Conservation (phyloP, 164 flowering plant genomes). For the Sedum album region DNA sequence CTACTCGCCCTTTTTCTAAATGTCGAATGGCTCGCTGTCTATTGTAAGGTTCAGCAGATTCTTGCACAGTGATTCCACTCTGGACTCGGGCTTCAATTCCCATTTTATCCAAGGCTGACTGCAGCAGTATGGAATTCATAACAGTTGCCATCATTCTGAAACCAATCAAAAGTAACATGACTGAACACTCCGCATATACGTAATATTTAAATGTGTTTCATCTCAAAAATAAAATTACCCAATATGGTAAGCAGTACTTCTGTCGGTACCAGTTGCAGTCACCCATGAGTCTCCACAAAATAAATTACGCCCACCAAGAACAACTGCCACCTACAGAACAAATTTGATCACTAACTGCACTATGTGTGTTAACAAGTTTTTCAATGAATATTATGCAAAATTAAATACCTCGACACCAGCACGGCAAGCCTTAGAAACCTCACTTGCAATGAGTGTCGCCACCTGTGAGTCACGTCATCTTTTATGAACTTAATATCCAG, state of each 20-base stretch:
- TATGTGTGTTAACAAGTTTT: neutral
- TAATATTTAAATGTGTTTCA: neutral
- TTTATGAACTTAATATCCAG: constrained; percentile 6
- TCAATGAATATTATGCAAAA: neutral
- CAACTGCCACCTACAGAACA: constrained; percentile 68
- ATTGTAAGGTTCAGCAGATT: constrained; percentile 76
- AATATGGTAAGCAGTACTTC: constrained; percentile 78
- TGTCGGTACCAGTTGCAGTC: constrained; percentile 67
- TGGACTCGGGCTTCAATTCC: constrained; percentile 84
- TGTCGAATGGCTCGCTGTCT: constrained; percentile 79
- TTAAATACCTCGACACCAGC: constrained; percentile 73
- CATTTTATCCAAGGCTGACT: constrained; percentile 74
- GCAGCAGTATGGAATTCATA: constrained; percentile 85
- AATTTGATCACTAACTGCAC: neutral
- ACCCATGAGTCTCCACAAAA: constrained; percentile 93
- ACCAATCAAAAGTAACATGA: neutral
- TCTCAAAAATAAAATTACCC: constrained; percentile 41
- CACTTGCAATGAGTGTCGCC: constrained; percentile 68
- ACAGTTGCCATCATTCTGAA: constrained; percentile 93
- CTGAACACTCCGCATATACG: no score
- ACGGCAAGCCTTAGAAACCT: constrained; percentile 69
- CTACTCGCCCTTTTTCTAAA: constrained; percentile 93
- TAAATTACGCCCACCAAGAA: constrained; percentile 91
- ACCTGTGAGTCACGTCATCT: constrained; percentile 35
- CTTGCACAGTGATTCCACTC: constrained; percentile 61